A percentile compares a stretch with the other conserved stretches of the same genome.
Evolutionary conservation across 2,329 filamentous ascomycete genomes (phyloP).

Genomic region (Ophiostoma perfectum): DNA sequence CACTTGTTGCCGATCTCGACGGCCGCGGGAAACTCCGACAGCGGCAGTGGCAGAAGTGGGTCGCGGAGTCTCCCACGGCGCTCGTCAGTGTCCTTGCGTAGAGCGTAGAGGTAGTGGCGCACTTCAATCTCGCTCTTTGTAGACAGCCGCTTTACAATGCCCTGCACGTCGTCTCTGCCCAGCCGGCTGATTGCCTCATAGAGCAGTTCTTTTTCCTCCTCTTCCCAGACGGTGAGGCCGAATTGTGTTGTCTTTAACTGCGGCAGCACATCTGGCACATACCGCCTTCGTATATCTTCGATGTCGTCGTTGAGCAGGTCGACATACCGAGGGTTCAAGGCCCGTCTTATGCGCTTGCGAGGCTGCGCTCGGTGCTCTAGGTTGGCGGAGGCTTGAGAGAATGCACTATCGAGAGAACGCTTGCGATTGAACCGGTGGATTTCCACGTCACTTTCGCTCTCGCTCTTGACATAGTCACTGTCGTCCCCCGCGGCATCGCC

Average conservation of each 20-base stretch:
- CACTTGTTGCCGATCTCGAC: slow-evolving; percentile 64
- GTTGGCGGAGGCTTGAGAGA: background rate
- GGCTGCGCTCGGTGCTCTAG: background rate
- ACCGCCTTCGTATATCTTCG: slow-evolving; percentile 43
- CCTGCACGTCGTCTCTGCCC: slow-evolving; percentile 56
- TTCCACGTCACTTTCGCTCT: background rate
- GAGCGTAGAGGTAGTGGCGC: slow-evolving; percentile 58
- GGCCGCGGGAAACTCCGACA: slow-evolving; percentile 61
- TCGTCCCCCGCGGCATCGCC: background rate
- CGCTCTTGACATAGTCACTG: background rate
- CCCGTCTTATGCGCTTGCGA: slow-evolving; percentile 36
- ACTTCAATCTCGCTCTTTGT: slow-evolving; percentile 74
- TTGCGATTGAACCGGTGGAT: slow-evolving; percentile 4
- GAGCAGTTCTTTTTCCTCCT: slow-evolving; percentile 63
- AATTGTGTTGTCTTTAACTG: slow-evolving; percentile 50
- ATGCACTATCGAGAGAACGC: slow-evolving; percentile 7
- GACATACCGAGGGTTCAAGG: slow-evolving; percentile 45
- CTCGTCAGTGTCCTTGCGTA: slow-evolving; percentile 47
- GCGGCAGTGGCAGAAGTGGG: slow-evolving; percentile 36
- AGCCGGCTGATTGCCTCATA: slow-evolving; percentile 61
- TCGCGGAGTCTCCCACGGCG: slow-evolving; percentile 23
- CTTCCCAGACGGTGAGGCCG: slow-evolving; percentile 65
- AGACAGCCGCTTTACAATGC: slow-evolving; percentile 56
- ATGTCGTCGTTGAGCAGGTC: slow-evolving; percentile 54
- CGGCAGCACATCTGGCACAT: slow-evolving; percentile 31